Base-by-base conservation (phyloP, 1,284 basidiomycete species). In the Microbotryum lychnidis-dioicae region DNA sequence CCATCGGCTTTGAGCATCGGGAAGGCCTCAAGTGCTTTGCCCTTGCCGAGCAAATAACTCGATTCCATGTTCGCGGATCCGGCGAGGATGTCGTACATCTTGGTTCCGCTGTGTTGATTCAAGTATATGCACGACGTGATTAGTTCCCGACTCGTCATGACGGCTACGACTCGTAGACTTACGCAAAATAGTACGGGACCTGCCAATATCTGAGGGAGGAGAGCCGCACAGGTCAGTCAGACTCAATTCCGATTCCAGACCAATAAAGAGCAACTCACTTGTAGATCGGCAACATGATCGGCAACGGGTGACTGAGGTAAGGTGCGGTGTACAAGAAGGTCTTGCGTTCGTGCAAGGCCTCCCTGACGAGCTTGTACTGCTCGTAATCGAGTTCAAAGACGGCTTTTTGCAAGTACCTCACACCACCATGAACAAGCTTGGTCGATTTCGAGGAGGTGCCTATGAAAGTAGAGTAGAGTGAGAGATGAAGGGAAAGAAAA, bases 11-110 rank as follows among this genome's bases (percentile, higher is more conserved):
- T 97, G 69, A 97, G 82, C 89, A 96, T 96, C 2, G 94, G 94
- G 79, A 97, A 98, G 0, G 87, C 84, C 73, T 97, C 91, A 31
- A 97, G 79, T 0, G 94, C 90, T 74, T 93, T 92, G 33, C 89
- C 87, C 74, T 87, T 89, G 73, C 86, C 87, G 86, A 98, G 92
- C 69, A 97, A 80, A 76, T 98, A 98, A 12, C 89, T 91, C 4
- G 83, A 82, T 75, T 94, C 91, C 91, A 97, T 97, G 77, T 97
- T 97, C 76, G 97, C 89, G 73, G 88, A 87, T 1, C 94, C 94
- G 18, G 94, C 94, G 37, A 98, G 80, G 31, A 97, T 52, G 75
- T 98, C 94, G 79, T 98, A 98, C 81, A 96, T 81, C 80, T 97
- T 97, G 79, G 90, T 94, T 20, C 94, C 94, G 3, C 58, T 61